Evolutionary conservation across 257 asterid species (phyloP).

Genomic region (Fraxinus quadrangulata): DNA sequence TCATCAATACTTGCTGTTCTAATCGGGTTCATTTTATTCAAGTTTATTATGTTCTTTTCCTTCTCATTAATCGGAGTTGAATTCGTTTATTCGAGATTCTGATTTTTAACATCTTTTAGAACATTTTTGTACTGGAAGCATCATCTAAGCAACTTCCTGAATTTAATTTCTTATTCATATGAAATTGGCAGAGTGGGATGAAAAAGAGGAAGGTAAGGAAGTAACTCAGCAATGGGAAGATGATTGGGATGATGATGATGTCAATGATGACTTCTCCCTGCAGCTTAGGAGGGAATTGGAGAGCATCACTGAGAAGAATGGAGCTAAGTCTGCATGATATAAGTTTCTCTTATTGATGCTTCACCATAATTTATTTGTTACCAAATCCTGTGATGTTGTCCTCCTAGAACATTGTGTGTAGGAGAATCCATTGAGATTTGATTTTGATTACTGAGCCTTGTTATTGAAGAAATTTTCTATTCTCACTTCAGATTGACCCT

Average conservation of each 20-base stretch:
- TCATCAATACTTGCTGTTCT: background rate
- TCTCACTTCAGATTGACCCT: background rate
- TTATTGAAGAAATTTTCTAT: background rate
- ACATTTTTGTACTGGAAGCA: background rate
- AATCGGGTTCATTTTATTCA: background rate
- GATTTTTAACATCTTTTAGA: background rate
- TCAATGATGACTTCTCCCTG: slow-evolving; percentile 32
- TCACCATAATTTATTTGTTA: background rate
- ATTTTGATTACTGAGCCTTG: background rate
- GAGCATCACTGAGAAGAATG: slow-evolving; percentile 21
- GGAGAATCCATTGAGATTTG: background rate
- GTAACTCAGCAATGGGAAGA: slow-evolving; percentile 35
- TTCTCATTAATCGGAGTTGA: background rate
- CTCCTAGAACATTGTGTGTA: background rate
- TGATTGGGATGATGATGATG: slow-evolving; percentile 39
- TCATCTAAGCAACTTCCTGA: background rate
- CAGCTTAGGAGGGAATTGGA: slow-evolving; percentile 35
- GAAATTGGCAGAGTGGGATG: slow-evolving; percentile 20
- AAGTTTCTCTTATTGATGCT: background rate
- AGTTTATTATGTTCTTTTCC: background rate
- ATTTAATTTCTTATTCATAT: background rate
- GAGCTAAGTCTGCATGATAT: slow-evolving; percentile 11
- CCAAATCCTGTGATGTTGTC: background rate
- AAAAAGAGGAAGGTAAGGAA: slow-evolving; percentile 21
- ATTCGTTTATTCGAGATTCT: background rate